Conservation (phyloP, 345 rosid genomes). For the Jatropha curcas region DNA sequence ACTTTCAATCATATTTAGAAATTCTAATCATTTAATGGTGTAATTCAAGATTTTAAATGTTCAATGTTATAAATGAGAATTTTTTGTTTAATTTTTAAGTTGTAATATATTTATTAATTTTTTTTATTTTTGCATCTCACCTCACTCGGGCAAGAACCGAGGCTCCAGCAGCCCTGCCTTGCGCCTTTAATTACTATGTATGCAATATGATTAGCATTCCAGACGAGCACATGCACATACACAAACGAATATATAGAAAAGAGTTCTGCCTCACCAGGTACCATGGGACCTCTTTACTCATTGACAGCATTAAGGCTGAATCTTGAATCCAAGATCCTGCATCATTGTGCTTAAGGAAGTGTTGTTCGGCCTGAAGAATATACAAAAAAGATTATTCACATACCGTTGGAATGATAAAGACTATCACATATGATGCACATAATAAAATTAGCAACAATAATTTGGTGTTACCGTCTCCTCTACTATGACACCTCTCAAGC, state of each 20-base stretch:
- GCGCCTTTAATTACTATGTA: too few relatives aligned
- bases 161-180: too few relatives aligned
- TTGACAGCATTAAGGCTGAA: slow-evolving; percentile 83
- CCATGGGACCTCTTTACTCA: slow-evolving; percentile 99
- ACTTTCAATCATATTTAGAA: too few relatives aligned
- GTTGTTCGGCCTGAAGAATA: slow-evolving; percentile 77
- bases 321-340: slow-evolving; percentile 99
- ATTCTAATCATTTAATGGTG: too few relatives aligned
- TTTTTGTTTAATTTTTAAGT: too few relatives aligned
- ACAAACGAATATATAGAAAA: background rate
- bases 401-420: background rate
- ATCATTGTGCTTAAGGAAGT: slow-evolving; percentile 90
- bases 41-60: too few relatives aligned
- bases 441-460: background rate
- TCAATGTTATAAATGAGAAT: too few relatives aligned
- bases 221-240: background rate
- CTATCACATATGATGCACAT: background rate
- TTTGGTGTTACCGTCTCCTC: slow-evolving; percentile 61
- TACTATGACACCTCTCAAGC: slow-evolving; percentile 74
- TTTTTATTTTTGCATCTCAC: too few relatives aligned
- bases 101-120: too few relatives aligned
- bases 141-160: too few relatives aligned
- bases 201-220: slow-evolving; percentile 10
- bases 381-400: slow-evolving; percentile 10
- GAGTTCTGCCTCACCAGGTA: slow-evolving; percentile 58